A percentile compares a stretch with the other conserved stretches of the same genome.
Evolutionary conservation across 768 basidiomycete genomes (phyloP).

Genomic region (Pisolithus microcarpus): DNA sequence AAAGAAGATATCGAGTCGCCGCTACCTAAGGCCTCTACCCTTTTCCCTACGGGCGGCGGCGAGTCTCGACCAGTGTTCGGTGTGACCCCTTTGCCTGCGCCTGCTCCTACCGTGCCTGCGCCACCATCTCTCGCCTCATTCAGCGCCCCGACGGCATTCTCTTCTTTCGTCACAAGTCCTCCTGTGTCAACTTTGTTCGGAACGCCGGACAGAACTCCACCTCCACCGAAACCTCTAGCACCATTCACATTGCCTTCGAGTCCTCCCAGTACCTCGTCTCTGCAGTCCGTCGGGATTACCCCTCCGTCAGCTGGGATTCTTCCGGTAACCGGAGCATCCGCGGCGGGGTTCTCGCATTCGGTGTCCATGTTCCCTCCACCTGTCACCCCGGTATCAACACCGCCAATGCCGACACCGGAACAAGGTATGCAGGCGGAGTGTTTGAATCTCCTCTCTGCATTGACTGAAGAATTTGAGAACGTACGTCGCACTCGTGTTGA

Average conservation of each 20-base stretch:
- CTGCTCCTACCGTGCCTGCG: constrained; percentile 3
- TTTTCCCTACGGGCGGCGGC: constrained; percentile 30
- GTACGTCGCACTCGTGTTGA: constrained; percentile 34
- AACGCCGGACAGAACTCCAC: constrained; percentile 2
- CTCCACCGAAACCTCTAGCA: not conserved
- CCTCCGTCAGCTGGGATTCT: constrained; percentile 1
- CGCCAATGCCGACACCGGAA: constrained; percentile 27
- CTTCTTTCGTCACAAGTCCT: constrained; percentile 9
- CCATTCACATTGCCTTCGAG: constrained; percentile 10
- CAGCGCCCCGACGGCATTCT: constrained; percentile 3
- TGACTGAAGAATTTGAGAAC: constrained; percentile 48
- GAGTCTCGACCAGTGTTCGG: constrained; percentile 6
- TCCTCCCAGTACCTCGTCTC: constrained; percentile 2
- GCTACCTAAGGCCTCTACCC: constrained; percentile 46
- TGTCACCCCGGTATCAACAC: constrained; percentile 6
- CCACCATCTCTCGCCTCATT: constrained; percentile 7
- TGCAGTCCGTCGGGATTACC: not conserved
- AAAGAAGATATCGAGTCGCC: constrained; percentile 12
- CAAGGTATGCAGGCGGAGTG: constrained; percentile 69
- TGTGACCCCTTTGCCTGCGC: constrained; percentile 5
- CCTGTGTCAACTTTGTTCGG: constrained; percentile 1
- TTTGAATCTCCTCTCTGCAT: constrained; percentile 35
- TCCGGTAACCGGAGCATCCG: not conserved
- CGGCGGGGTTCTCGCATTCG: not conserved
- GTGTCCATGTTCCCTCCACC: not conserved